Evolutionary conservation across 1,284 basidiomycete species (phyloP).

Genomic region (Apiotrichum porosum): DNA sequence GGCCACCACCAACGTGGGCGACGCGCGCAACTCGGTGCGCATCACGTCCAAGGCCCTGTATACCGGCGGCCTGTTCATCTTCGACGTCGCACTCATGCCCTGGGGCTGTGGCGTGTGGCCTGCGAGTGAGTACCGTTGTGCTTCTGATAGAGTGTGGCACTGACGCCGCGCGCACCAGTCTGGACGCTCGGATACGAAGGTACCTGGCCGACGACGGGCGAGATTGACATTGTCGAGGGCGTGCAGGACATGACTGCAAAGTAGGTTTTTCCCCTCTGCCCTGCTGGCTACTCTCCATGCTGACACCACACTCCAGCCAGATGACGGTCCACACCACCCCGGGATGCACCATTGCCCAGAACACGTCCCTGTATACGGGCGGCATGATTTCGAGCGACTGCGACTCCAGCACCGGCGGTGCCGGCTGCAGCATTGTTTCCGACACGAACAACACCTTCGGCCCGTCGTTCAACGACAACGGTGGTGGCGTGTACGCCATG

Average conservation of each 20-base stretch:
- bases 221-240: slow-evolving; percentile 47
- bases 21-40: slow-evolving; percentile 53
- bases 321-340: slow-evolving; percentile 39
- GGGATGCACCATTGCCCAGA: slow-evolving; percentile 34
- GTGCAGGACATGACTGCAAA: slow-evolving; percentile 37
- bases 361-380: slow-evolving; percentile 30
- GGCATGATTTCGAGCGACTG: slow-evolving; percentile 17
- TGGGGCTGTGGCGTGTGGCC: slow-evolving; percentile 77
- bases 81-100: slow-evolving; percentile 71
- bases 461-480: slow-evolving; percentile 59
- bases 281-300: not conserved
- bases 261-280: slow-evolving; percentile 17
- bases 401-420: slow-evolving; percentile 52
- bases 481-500: slow-evolving; percentile 72
- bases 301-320: slow-evolving; percentile 32
- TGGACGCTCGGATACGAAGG: slow-evolving; percentile 43
- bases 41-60: slow-evolving; percentile 64
- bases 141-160: too few species aligned
- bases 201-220: slow-evolving; percentile 40
- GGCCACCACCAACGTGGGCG: slow-evolving; percentile 16
- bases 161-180: slow-evolving; percentile 27
- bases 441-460: slow-evolving; percentile 59
- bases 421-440: slow-evolving; percentile 64
- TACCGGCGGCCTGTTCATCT: slow-evolving; percentile 66
- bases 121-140: slow-evolving; percentile 54